Conservation (phyloP, 75 land plant genomes). For the Cunninghamia lanceolata region DNA sequence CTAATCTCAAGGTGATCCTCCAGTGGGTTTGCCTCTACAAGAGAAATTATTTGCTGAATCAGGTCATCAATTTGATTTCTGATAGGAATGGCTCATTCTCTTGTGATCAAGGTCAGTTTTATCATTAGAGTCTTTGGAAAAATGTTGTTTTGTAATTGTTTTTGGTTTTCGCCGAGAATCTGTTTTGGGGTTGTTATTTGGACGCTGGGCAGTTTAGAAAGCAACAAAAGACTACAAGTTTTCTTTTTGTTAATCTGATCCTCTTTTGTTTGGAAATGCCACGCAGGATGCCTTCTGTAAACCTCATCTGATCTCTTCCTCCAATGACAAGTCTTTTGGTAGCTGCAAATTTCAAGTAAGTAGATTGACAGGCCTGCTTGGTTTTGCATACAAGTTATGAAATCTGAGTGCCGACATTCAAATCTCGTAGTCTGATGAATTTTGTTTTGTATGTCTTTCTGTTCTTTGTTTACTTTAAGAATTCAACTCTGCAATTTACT, state of each 20-base stretch:
- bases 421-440: neutral
- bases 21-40: neutral
- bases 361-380: neutral
- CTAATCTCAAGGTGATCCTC: neutral
- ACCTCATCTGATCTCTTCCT: slow-evolving; percentile 1
- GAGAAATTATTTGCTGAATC: neutral
- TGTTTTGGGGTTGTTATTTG: neutral
- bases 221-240: neutral
- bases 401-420: neutral
- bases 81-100: neutral
- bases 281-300: slow-evolving; percentile 4
- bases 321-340: neutral
- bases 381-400: neutral
- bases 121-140: neutral
- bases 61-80: neutral
- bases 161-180: neutral
- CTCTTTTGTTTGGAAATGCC: neutral
- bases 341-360: neutral
- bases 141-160: neutral
- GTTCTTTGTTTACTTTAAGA: neutral
- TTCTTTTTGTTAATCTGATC: neutral
- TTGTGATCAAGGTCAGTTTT: slow-evolving; percentile 4
- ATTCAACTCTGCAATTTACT: neutral
- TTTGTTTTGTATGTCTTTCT: neutral
- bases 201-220: neutral